phyloP scores from a whole-genome alignment of 306 rosid species.

The Cucurbita maxima region DNA sequence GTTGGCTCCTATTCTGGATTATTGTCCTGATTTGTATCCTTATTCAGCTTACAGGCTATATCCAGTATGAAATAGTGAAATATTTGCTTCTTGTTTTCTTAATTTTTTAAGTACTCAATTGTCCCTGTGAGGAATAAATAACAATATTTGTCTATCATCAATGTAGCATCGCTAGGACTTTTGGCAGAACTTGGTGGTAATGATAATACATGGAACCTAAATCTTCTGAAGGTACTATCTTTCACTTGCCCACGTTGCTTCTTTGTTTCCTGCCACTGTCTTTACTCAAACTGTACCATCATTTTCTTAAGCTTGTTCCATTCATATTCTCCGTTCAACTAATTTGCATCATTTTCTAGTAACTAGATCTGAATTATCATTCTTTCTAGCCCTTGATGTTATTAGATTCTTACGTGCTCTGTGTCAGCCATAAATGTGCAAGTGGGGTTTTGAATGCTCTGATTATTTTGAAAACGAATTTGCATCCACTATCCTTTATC shows the following conservation, averaged over 20 bases:
- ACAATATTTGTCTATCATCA: background rate
- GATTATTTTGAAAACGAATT: constrained; percentile 4
- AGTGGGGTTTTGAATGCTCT: constrained; percentile 2
- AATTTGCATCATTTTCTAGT: background rate
- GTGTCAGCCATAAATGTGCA: constrained; percentile 6
- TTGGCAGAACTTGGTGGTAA: background rate
- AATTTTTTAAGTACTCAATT: background rate
- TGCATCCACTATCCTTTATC: constrained; percentile 7
- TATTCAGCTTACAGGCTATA: background rate
- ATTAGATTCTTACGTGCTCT: constrained; percentile 4
- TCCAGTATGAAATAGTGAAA: no score
- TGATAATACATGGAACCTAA: constrained; percentile 8
- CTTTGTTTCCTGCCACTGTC: constrained; percentile 63
- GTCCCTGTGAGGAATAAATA: background rate
- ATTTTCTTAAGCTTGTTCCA: constrained; percentile 50
- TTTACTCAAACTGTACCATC: constrained; percentile 26
- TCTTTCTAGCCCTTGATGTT: background rate
- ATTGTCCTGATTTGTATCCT: background rate
- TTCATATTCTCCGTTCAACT: constrained; percentile 45
- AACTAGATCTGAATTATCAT: background rate
- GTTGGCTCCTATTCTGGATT: background rate
- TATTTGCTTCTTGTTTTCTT: background rate
- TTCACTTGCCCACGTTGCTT: constrained; percentile 86
- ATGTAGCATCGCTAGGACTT: background rate
- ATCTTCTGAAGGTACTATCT: constrained; percentile 79